Percentiles rank a stretch among this genome's conserved stretches.
Conservation (phyloP, 2,329 filamentous ascomycete genomes). For the Colletotrichum spaethianum region DNA sequence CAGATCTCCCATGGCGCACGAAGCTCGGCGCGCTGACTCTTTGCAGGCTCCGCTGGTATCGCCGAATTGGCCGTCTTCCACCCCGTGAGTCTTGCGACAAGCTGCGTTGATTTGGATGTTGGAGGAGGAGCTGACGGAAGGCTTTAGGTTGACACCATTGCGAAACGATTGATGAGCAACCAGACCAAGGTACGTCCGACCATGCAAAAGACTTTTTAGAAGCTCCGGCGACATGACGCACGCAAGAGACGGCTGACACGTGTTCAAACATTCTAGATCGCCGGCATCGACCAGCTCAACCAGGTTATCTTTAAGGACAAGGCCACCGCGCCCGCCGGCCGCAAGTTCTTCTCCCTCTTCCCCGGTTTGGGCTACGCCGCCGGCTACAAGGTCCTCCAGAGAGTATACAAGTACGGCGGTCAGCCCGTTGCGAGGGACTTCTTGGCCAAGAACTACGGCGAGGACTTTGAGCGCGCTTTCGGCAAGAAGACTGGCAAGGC, state of each 20-base stretch:
- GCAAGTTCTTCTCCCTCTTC: conserved; percentile 96
- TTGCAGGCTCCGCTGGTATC: conserved; percentile 88
- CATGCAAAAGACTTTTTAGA: conserved; percentile 49
- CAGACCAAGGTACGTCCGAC: conserved; percentile 70
- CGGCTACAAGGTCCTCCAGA: conserved; percentile 97
- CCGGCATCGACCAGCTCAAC: conserved; percentile 76
- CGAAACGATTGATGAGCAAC: conserved; percentile 99
- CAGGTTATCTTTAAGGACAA: conserved; percentile 94
- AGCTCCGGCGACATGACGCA: neutral
- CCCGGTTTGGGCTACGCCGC: conserved; percentile 97
- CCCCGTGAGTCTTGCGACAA: conserved; percentile 69
- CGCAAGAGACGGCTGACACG: conserved; percentile 15
- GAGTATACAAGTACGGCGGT: conserved; percentile 98
- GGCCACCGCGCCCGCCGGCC: conserved; percentile 76
- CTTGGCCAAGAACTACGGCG: conserved; percentile 83
- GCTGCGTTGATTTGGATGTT: neutral
- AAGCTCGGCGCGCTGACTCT: conserved; percentile 39
- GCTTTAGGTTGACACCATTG: conserved; percentile 91
- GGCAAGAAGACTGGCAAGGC: conserved; percentile 98
- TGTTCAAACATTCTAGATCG: conserved; percentile 14
- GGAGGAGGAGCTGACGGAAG: conserved; percentile 13
- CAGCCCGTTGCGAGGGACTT: conserved; percentile 96
- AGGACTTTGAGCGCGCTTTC: conserved; percentile 88
- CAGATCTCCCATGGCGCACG: neutral
- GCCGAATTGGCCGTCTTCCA: conserved; percentile 95